Evolutionary conservation across 2,329 filamentous ascomycete species (phyloP).

Genomic region (Dactylella cylindrospora): DNA sequence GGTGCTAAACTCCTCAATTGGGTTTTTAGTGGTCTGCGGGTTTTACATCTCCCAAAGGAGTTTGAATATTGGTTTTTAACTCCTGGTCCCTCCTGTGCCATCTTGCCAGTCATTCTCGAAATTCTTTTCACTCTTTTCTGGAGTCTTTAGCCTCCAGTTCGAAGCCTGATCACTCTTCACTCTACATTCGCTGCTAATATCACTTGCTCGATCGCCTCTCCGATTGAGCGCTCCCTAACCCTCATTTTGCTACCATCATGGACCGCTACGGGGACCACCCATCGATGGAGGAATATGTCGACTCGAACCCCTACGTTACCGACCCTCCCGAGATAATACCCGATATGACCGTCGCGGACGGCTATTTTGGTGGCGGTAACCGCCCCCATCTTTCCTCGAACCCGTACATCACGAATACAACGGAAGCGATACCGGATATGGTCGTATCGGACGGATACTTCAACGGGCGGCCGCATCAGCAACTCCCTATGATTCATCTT

Average conservation of each 20-base stretch:
- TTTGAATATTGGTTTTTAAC: constrained; percentile 20
- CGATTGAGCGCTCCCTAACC: not conserved
- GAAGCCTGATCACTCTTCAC: constrained; percentile 2
- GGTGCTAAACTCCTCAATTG: constrained; percentile 21
- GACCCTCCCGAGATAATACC: constrained; percentile 8
- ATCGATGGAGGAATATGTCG: constrained; percentile 37
- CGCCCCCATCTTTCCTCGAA: constrained; percentile 11
- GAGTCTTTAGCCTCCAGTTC: constrained; percentile 6
- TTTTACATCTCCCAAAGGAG: constrained; percentile 11
- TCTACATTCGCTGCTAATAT: not conserved
- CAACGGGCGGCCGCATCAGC: constrained; percentile 40
- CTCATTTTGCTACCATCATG: constrained; percentile 11
- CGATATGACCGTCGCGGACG: constrained; percentile 34
- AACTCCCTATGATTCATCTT: constrained; percentile 34
- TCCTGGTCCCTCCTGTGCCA: constrained; percentile 30
- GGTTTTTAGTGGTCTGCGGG: constrained; percentile 4
- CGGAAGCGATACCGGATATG: constrained; percentile 40
- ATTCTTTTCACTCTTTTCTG: not conserved
- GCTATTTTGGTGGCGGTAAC: constrained; percentile 27
- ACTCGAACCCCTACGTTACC: constrained; percentile 38
- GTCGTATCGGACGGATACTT: constrained; percentile 39
- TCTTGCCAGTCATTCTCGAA: not conserved
- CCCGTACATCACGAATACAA: constrained; percentile 39
- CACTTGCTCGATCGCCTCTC: constrained; percentile 2
- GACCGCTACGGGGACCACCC: constrained; percentile 32